Evolutionary conservation across 2,329 filamentous ascomycete genomes (phyloP).

Genomic region (Boeremia exigua): DNA sequence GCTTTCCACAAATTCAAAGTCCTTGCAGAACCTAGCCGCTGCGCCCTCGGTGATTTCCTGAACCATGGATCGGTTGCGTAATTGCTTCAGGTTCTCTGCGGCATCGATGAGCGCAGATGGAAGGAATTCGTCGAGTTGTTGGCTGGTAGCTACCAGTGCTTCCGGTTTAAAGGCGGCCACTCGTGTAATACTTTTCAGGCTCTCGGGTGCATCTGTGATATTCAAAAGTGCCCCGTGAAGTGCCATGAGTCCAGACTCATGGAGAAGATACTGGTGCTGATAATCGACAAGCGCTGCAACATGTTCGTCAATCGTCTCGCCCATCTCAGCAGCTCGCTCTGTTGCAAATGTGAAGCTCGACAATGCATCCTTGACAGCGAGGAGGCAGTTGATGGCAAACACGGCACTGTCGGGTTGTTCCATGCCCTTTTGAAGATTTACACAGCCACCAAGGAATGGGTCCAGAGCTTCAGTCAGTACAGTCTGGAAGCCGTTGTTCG

Average conservation of each 20-base stretch:
- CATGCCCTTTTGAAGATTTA: constrained; percentile 69
- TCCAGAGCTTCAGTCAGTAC: constrained; percentile 82
- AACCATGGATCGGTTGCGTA: constrained; percentile 75
- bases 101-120: constrained; percentile 94
- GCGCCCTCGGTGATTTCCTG: constrained; percentile 82
- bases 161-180: constrained; percentile 66
- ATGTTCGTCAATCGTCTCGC: constrained; percentile 62
- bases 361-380: constrained; percentile 64
- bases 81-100: constrained; percentile 75
- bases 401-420: constrained; percentile 67
- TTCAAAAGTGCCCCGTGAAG: constrained; percentile 65
- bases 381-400: constrained; percentile 75
- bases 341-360: constrained; percentile 69
- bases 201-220: constrained; percentile 52
- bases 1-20: constrained; percentile 76
- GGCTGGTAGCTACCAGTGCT: constrained; percentile 70
- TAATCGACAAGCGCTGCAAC: constrained; percentile 65
- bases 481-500: constrained; percentile 73
- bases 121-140: constrained; percentile 85
- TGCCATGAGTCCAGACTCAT: constrained; percentile 73
- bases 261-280: constrained; percentile 75
- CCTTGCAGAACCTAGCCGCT: constrained; percentile 80
- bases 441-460: constrained; percentile 80
- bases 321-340: constrained; percentile 62
- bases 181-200: constrained; percentile 61